Percentiles rank a stretch among this genome's conserved stretches.
Conservation (phyloP, 306 rosid species). For the Citrullus amarus region DNA sequence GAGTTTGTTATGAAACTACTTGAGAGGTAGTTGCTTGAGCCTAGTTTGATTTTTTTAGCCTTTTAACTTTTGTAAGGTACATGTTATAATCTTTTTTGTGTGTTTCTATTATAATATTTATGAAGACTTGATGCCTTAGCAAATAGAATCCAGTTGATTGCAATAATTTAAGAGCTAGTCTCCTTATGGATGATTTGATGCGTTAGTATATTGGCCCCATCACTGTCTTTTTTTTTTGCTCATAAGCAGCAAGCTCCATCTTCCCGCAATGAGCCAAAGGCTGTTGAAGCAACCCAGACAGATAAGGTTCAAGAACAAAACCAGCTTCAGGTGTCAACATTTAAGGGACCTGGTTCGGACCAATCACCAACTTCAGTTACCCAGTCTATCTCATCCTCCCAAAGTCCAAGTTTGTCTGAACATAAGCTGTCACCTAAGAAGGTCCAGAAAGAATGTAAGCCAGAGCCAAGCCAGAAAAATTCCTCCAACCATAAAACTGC, state of each 20-base stretch:
- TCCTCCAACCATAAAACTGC: slow-evolving; percentile 30
- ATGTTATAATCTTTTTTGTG: not conserved
- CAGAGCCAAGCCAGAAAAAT: slow-evolving; percentile 22
- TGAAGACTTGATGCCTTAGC: not conserved
- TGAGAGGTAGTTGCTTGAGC: not conserved
- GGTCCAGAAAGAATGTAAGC: slow-evolving; percentile 10
- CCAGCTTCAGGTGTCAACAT: slow-evolving; percentile 27
- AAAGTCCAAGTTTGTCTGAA: slow-evolving; percentile 31
- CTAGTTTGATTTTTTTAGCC: not conserved
- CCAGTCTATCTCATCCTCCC: slow-evolving; percentile 46
- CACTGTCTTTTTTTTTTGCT: not conserved
- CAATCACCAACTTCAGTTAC: slow-evolving; percentile 71
- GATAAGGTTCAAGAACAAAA: slow-evolving; percentile 31
- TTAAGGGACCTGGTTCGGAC: slow-evolving; percentile 31
- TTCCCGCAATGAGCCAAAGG: slow-evolving; percentile 24
- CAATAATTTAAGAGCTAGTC: not conserved
- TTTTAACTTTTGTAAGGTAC: not conserved
- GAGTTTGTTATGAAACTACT: not conserved
- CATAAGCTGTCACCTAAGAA: slow-evolving; percentile 25
- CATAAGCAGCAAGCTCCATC: slow-evolving; percentile 36
- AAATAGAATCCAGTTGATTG: not conserved
- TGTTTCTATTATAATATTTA: not conserved
- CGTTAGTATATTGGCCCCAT: not conserved
- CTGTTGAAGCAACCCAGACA: slow-evolving; percentile 21
- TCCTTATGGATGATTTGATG: slow-evolving; percentile 2